These are phyloP conservation scores for Nicotiana otophora DNA, from an alignment of 257 asterid species.

Conservation along the genomic window DNA sequence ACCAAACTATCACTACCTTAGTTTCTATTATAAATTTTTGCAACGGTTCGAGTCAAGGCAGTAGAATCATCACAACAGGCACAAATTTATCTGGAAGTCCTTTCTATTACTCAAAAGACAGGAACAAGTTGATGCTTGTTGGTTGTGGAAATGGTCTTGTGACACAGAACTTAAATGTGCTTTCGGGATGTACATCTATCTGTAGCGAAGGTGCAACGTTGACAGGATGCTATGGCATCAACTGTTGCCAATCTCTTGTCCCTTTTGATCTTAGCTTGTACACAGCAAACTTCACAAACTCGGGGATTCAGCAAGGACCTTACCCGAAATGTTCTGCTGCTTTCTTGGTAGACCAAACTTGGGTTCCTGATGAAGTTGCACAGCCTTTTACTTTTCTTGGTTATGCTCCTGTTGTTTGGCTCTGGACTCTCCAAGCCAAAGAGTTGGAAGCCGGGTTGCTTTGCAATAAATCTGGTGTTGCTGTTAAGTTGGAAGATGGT, in stretches of 20 bases:
- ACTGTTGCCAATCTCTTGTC: conserved; percentile 20
- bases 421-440: conserved; percentile 7
- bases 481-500: conserved; percentile 4
- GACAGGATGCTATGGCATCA: conserved; percentile 22
- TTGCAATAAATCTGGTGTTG: not conserved
- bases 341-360: conserved; percentile 16
- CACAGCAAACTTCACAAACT: conserved; percentile 5
- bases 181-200: conserved; percentile 22
- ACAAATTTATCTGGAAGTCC: conserved; percentile 9
- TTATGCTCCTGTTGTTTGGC: conserved; percentile 13
- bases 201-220: not conserved
- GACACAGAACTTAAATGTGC: not conserved
- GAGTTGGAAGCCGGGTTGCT: not conserved
- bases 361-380: conserved; percentile 8
- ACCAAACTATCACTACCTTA: conserved; percentile 12
- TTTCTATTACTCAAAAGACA: not conserved
- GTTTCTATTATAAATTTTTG: not conserved
- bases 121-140: conserved; percentile 15
- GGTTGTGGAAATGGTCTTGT: conserved; percentile 27
- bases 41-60: not conserved
- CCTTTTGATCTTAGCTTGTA: conserved; percentile 15
- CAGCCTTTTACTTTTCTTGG: not conserved
- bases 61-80: not conserved
- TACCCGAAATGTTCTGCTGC: conserved; percentile 10
- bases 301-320: not conserved